These are phyloP conservation scores for Daldinia eschscholtzii DNA, from an alignment of 2,329 filamentous ascomycete genomes.

Conservation along the genomic window DNA sequence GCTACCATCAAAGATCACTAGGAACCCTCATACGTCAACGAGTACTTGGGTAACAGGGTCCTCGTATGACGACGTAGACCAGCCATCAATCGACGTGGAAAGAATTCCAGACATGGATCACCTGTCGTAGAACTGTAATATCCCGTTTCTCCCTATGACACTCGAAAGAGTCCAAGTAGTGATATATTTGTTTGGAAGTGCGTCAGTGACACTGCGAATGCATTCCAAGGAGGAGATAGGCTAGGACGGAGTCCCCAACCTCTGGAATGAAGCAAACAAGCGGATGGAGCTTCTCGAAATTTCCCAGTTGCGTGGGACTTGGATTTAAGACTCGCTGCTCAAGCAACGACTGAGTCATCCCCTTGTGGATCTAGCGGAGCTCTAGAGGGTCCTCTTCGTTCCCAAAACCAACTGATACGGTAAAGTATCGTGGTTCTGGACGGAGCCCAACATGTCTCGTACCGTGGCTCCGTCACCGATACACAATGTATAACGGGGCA, in stretches of 20 bases:
- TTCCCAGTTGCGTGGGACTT: conserved; percentile 32
- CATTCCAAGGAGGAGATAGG: conserved; percentile 34
- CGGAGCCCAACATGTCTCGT: conserved; percentile 15
- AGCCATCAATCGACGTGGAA: conserved; percentile 22
- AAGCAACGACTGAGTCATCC: conserved; percentile 44
- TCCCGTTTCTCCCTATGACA: conserved; percentile 32
- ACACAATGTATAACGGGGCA: conserved; percentile 31
- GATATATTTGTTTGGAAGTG: conserved; percentile 39
- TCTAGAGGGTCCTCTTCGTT: conserved; percentile 27
- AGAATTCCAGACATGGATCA: conserved; percentile 31
- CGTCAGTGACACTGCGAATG: conserved; percentile 40
- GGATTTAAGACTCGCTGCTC: conserved; percentile 36
- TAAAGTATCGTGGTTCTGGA: conserved; percentile 17
- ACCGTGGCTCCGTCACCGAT: conserved; percentile 22
- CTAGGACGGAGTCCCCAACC: conserved; percentile 19
- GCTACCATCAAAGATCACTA: conserved; percentile 13
- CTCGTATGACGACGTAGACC: conserved; percentile 8
- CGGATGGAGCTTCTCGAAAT: conserved; percentile 35
- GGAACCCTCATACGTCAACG: conserved; percentile 17
- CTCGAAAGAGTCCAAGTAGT: conserved; percentile 15
- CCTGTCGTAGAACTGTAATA: conserved; percentile 40
- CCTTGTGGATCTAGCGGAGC: conserved; percentile 41
- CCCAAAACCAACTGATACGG: conserved; percentile 15
- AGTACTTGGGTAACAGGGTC: conserved; percentile 18
- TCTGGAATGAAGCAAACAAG: conserved; percentile 37